Evolutionary conservation across 257 asterid species (phyloP).

Genomic region (Lycium ferocissimum): DNA sequence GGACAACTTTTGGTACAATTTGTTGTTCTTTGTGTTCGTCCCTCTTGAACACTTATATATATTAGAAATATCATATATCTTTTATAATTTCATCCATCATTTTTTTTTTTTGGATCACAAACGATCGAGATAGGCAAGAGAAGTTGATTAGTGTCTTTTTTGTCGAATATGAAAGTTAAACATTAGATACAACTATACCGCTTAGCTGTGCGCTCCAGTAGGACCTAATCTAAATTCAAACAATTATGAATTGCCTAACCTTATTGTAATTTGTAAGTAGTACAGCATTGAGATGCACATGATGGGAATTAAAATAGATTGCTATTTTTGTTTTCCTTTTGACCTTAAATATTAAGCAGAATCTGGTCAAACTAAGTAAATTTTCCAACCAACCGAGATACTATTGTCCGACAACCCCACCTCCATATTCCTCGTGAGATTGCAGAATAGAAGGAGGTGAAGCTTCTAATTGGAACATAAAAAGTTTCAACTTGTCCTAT

Average conservation of each 20-base stretch:
- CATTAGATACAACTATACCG: background rate
- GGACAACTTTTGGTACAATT: too few species aligned
- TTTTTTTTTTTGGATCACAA: background rate
- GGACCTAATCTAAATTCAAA: conserved; percentile 11
- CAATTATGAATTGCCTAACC: background rate
- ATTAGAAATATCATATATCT: too few species aligned
- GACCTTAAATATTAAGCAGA: conserved; percentile 20
- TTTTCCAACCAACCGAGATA: background rate
- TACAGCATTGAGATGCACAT: conserved; percentile 20
- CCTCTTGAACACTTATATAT: too few species aligned
- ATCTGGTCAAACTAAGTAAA: conserved; percentile 26
- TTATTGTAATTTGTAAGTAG: background rate
- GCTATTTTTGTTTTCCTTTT: too few species aligned
- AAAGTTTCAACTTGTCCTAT: conserved; percentile 12
- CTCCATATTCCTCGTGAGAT: background rate
- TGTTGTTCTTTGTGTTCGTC: too few species aligned
- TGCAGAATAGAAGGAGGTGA: conserved; percentile 15
- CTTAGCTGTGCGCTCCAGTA: conserved; percentile 19
- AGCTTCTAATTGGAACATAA: conserved; percentile 16
- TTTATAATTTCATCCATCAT: too few species aligned
- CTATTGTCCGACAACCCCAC: background rate
- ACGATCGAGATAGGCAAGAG: background rate
- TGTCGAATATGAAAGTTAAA: background rate
- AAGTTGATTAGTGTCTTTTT: background rate
- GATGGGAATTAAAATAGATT: background rate